Evolutionary conservation across 345 rosid species (phyloP).

Genomic region (Cardamine resedifolia): DNA sequence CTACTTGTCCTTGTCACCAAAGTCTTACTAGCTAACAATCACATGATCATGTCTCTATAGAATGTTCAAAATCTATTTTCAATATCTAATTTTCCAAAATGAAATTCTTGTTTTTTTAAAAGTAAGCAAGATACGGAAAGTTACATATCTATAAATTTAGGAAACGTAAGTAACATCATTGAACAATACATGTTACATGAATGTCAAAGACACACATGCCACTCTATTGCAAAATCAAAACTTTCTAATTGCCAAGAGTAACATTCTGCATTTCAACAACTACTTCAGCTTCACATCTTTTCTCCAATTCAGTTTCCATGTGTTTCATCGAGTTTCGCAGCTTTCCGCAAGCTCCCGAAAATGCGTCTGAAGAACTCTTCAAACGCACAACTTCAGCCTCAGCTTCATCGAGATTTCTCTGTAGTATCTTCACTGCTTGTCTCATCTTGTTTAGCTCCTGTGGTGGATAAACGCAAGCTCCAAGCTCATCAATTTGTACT

Average conservation of each 20-base stretch:
- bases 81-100: conserved; percentile 12
- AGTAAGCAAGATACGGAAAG: not conserved
- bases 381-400: conserved; percentile 49
- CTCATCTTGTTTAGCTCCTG: conserved; percentile 62
- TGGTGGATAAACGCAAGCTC: conserved; percentile 87
- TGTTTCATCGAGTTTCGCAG: conserved; percentile 47
- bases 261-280: conserved; percentile 52
- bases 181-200: conserved; percentile 22
- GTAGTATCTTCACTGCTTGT: conserved; percentile 45
- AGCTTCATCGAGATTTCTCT: conserved; percentile 34
- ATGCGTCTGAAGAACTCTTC: conserved; percentile 47
- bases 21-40: not conserved
- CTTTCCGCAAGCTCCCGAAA: conserved; percentile 49
- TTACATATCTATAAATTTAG: not conserved
- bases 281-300: conserved; percentile 39
- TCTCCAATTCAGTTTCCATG: conserved; percentile 47
- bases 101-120: not conserved
- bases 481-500: conserved; percentile 71
- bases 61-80: conserved; percentile 11
- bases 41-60: conserved; percentile 5
- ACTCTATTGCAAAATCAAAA: conserved; percentile 4
- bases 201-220: not conserved
- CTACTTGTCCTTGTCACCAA: not conserved
- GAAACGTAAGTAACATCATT: conserved; percentile 12
- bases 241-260: conserved; percentile 40